Base-by-base conservation (phyloP, 305 asterid genomes). In the Fraxinus ornus region DNA sequence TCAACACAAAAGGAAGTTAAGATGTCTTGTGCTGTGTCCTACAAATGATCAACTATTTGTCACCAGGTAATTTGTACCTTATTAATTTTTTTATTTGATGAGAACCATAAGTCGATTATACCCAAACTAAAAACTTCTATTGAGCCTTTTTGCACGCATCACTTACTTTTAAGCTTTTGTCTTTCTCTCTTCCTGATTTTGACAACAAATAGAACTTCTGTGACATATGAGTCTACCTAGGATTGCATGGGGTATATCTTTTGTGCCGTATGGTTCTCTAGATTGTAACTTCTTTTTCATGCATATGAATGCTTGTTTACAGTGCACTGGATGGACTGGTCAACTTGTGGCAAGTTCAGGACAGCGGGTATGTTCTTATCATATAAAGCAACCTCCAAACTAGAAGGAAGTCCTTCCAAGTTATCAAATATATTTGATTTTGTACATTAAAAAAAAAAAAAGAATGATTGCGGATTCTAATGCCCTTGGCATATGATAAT, bases 281-380 rank as follows among this genome's bases (percentile, higher is more conserved):
- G 64, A 10, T 24, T 13, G 73, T 81, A 49, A 77, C 78, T 81
- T 7, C 24, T 77, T 24, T 24, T 64, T 62, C 9, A 22, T 70
- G 22, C 26, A 7, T 75, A 66, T 86, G 80, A 71, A 62, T 79
- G 81, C 24, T 84, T 87, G 60, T 15, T 84, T 88, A 86, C 98
- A 96, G 99, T 86, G 94, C 99, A 15, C 84, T 96, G 93, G 98
- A 96, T 85, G 99, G 98, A 88, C 77, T 86, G 41, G 92, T 94
- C 87, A 96, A 96, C 83, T 88, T 96, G 85, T 96, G 99, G 99
- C 90, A 94, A 85, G 83, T 94, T 84, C 93, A 89, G 85, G 91
- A 89, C 7, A 90, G 84, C 84, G 98, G 98, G 99, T 96, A 88
- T 55, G 91, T 79, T 74, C 6, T 28, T 80, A 73, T 52, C 85